A percentile compares a stretch with the other conserved stretches of the same genome.
Conservation (phyloP, 352 stramenopile species). For the Aphanomyces stellatus region DNA sequence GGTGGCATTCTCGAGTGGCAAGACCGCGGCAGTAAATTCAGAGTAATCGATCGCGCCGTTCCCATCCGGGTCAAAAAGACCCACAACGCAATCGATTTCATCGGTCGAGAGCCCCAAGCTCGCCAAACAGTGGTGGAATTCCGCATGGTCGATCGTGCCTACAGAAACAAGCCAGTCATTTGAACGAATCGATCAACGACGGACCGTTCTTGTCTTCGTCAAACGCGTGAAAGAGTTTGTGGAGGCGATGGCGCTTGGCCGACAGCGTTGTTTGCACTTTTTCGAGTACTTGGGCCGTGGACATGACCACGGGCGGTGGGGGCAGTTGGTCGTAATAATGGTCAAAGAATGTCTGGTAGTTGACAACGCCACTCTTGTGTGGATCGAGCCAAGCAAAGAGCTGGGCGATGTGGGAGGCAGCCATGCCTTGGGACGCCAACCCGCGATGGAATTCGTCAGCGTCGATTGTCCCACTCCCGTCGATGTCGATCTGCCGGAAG, state of each 20-base stretch:
- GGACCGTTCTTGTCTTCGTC: background rate
- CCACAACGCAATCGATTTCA: background rate
- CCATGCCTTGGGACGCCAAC: background rate
- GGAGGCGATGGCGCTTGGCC: conserved; percentile 5
- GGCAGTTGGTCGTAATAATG: background rate
- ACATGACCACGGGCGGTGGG: background rate
- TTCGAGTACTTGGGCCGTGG: background rate
- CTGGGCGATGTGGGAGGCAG: background rate
- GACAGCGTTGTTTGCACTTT: background rate
- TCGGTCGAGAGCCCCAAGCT: background rate
- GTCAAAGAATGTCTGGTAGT: conserved; percentile 3
- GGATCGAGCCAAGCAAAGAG: background rate
- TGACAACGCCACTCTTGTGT: background rate
- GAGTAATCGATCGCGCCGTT: background rate
- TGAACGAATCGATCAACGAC: too few relatives aligned
- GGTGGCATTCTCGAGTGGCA: background rate
- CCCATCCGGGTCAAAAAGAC: background rate
- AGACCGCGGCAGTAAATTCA: background rate
- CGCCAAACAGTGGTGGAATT: background rate
- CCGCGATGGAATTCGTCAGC: background rate
- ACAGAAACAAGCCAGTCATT: background rate
- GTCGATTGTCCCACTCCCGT: conserved; percentile 6
- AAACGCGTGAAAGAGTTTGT: conserved; percentile 2
- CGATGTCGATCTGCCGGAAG: background rate
- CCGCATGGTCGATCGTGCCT: background rate